phyloP scores from a whole-genome alignment of 352 stramenopile species.

The Globisporangium polare region DNA sequence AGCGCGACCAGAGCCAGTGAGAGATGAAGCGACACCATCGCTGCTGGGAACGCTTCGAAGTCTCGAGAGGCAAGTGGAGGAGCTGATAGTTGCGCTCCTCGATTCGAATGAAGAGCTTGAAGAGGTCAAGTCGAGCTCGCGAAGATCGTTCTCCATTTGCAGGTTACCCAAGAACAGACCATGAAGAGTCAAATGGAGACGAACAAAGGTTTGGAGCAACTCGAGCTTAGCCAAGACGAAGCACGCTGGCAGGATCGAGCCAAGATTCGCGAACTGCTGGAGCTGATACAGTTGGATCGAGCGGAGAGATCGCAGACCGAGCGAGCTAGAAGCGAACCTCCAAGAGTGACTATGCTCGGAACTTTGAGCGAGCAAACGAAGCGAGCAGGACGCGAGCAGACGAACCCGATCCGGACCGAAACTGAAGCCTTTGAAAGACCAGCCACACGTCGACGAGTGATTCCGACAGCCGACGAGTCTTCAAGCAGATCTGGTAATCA shows the following conservation, averaged over 20 bases:
- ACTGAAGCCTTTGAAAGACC: background rate
- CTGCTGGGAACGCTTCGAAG: background rate
- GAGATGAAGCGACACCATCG: background rate
- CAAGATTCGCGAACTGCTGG: background rate
- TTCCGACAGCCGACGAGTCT: background rate
- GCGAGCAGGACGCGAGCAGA: background rate
- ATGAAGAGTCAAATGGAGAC: background rate
- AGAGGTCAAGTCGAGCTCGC: background rate
- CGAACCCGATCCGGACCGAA: background rate
- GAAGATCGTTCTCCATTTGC: background rate
- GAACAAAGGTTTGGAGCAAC: background rate
- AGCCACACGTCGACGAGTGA: background rate
- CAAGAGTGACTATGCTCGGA: background rate
- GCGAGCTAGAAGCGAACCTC: background rate
- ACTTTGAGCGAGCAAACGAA: background rate
- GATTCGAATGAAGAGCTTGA: background rate
- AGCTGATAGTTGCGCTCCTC: background rate
- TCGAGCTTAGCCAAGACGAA: background rate
- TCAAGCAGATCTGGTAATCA: background rate
- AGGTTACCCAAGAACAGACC: background rate
- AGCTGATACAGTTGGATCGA: conserved; percentile 1
- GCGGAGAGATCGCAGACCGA: background rate
- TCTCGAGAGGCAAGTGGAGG: conserved; percentile 10
- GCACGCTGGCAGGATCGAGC: background rate
- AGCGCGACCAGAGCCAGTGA: background rate